These are phyloP conservation scores for Boletus rubroflammeus DNA, from an alignment of 768 basidiomycete species.

Conservation along the genomic window DNA sequence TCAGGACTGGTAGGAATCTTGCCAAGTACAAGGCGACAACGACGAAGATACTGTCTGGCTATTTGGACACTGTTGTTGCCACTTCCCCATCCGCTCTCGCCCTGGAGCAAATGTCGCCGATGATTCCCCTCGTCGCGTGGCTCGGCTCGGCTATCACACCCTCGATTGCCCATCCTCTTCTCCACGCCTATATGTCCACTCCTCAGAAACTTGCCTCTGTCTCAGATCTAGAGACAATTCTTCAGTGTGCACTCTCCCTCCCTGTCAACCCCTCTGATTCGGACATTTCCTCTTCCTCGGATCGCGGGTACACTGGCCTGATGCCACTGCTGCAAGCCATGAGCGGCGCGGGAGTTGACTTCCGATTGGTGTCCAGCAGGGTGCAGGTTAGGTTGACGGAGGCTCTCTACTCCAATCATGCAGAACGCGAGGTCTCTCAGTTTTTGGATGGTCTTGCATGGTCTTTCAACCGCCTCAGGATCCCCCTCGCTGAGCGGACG, in stretches of 20 bases:
- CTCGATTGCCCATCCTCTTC: slow-evolving; percentile 36
- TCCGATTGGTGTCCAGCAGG: slow-evolving; percentile 26
- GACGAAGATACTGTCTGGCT: slow-evolving; percentile 17
- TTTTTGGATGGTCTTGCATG: slow-evolving; percentile 20
- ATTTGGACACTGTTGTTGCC: slow-evolving; percentile 11
- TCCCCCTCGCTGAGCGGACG: slow-evolving; percentile 18
- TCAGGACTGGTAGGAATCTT: slow-evolving; percentile 16
- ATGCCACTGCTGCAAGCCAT: slow-evolving; percentile 42
- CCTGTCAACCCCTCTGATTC: slow-evolving; percentile 16
- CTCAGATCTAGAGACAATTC: slow-evolving; percentile 42
- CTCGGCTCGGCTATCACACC: slow-evolving; percentile 34
- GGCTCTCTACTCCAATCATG: slow-evolving; percentile 19
- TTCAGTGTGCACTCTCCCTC: slow-evolving; percentile 39
- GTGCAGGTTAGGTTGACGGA: slow-evolving; percentile 20
- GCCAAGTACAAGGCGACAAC: slow-evolving; percentile 13
- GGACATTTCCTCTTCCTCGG: slow-evolving; percentile 9
- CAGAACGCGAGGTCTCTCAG: slow-evolving; percentile 19
- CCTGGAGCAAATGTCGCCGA: slow-evolving; percentile 6
- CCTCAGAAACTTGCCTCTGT: slow-evolving; percentile 30
- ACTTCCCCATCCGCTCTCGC: background rate
- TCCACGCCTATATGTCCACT: slow-evolving; percentile 46
- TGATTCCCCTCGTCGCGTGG: slow-evolving; percentile 31
- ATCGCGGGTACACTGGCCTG: slow-evolving; percentile 39
- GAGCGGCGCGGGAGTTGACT: slow-evolving; percentile 28
- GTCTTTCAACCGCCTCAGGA: slow-evolving; percentile 20